Evolutionary conservation across 805 yeast genomes (phyloP), one percentile per base, ranked within the genome.

Genomic region (Candida odintsovae): DNA sequence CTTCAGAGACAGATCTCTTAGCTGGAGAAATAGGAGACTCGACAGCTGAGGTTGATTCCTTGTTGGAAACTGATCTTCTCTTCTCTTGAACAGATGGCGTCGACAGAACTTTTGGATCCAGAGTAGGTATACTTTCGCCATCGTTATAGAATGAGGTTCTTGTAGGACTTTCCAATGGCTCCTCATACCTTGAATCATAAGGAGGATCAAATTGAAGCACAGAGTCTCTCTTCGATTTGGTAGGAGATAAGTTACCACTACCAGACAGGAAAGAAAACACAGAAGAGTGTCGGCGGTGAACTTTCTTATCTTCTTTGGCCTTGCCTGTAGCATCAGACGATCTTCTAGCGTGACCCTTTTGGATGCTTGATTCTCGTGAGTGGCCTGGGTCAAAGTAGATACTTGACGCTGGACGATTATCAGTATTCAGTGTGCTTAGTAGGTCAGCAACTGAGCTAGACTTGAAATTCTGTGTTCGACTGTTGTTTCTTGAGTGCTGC

Each of bases 251-350:
- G 26, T 45, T 51, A 26, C 45, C 44, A 13, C 38, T 48, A 25
- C 48, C 50, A 1, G 57, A 61, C 51, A 77, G 60, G 51, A 77
- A 80, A 44, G 79, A 75, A 48, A 80, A 72, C 35, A 82, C 64
- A 0, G 87, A 80, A 0, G 86, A 79, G 49, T 78, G 81, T 50
- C 87, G 73, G 55, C 77, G 76, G 57, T 33, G 36, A 33, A 11
- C 36, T 31, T 62, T 59, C 39, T 59, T 63, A 5, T 56, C 54
- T 10, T 57, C 62, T 28, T 55, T 59, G 15, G 56, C 47, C 15
- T 43, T 39, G 2, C 52, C 46, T 48, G 71, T 69, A 9, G 65
- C 61, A 44, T 73, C 77, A 0, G 82, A 76, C 1, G 68, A 56
- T 31, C 70, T 70, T 58, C 82, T 67, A 10, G 62, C 63, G 49